Conservation (phyloP, 768 basidiomycete species). For the Boletellus sp. region DNA sequence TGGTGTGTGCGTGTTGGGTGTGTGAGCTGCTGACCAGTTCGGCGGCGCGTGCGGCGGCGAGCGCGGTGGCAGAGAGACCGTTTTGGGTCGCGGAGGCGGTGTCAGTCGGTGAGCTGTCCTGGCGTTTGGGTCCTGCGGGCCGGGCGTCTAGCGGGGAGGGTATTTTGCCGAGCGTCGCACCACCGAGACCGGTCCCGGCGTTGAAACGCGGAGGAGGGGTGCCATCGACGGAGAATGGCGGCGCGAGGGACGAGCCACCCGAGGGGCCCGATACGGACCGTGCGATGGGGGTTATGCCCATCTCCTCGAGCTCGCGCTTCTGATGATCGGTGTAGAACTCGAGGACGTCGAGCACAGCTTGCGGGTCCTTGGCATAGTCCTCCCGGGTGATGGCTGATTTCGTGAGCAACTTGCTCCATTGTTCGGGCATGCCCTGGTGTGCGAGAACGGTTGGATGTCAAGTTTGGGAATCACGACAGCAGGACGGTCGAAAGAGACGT, state of each 20-base stretch:
- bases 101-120: conserved; percentile 44
- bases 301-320: conserved; percentile 85
- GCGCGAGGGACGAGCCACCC: conserved; percentile 29
- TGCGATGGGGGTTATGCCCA: conserved; percentile 27
- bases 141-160: conserved; percentile 36
- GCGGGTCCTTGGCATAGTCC: conserved; percentile 95
- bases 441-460: not conserved
- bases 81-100: conserved; percentile 27
- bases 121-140: conserved; percentile 37
- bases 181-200: conserved; percentile 89
- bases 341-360: conserved; percentile 94
- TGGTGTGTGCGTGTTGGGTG: conserved; percentile 37
- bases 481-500: conserved; percentile 29
- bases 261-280: conserved; percentile 21
- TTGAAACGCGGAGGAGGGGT: conserved; percentile 75
- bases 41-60: conserved; percentile 56
- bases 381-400: conserved; percentile 97
- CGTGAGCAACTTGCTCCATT: conserved; percentile 96
- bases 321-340: conserved; percentile 99
- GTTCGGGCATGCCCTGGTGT: conserved; percentile 88
- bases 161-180: conserved; percentile 48
- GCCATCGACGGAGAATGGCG: conserved; percentile 33
- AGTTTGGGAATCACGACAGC: not conserved
- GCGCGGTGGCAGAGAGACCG: conserved; percentile 39
- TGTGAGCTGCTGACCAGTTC: conserved; percentile 59